phyloP scores from a whole-genome alignment of 768 basidiomycete species.

The Phlegmacium glaucopus region DNA sequence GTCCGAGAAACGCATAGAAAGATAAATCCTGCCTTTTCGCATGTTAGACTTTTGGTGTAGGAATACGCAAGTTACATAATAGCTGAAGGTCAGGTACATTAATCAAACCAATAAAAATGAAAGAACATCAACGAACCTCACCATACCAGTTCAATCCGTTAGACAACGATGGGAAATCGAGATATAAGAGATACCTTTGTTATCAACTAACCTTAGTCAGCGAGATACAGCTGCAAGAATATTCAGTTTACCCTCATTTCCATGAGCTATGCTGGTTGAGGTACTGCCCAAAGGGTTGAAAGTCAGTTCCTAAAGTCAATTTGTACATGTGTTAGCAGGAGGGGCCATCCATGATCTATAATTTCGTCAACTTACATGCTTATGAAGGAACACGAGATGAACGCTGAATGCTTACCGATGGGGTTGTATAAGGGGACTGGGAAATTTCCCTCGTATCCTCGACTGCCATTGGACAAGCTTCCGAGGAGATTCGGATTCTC shows the following conservation, averaged over 20 bases:
- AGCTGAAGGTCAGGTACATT: constrained; percentile 39
- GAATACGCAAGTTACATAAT: constrained; percentile 90
- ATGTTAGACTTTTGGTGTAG: constrained; percentile 67
- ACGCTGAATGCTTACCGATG: constrained; percentile 84
- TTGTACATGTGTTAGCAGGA: constrained; percentile 84
- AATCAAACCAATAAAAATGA: neutral
- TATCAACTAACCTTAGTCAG: constrained; percentile 77
- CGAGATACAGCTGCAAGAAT: neutral
- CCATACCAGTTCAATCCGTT: constrained; percentile 89
- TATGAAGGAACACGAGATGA: neutral
- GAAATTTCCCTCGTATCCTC: constrained; percentile 87
- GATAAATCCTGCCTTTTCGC: constrained; percentile 3
- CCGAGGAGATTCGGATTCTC: constrained; percentile 88
- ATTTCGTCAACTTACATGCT: constrained; percentile 1
- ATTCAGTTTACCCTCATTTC: constrained; percentile 63
- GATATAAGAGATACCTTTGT: constrained; percentile 90
- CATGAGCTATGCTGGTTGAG: constrained; percentile 90
- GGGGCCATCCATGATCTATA: constrained; percentile 87
- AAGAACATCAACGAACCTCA: constrained; percentile 51
- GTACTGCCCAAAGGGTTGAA: constrained; percentile 84
- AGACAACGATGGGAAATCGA: constrained; percentile 79
- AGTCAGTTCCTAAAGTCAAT: constrained; percentile 78
- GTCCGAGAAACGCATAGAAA: neutral
- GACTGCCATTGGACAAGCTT: constrained; percentile 91
- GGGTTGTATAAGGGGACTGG: constrained; percentile 95